Evolutionary conservation across 371 early-diverging fungal genomes (phyloP), one percentile per base, ranked within the genome.

Genomic region (Mycotypha africana): DNA sequence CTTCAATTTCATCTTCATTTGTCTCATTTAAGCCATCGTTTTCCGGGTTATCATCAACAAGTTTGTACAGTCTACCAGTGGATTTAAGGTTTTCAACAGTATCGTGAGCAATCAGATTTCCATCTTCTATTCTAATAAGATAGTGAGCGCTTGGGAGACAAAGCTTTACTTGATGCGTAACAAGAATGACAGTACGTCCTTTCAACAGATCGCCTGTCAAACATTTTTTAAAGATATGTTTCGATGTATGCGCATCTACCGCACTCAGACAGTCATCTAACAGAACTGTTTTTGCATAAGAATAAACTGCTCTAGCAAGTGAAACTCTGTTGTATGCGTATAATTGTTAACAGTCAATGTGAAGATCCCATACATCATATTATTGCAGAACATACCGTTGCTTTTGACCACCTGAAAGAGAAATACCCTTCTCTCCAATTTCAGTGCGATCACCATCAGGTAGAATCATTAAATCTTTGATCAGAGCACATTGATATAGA

Each of bases 341-440:
- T 9, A 35, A 15, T 1, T 35, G 16, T 35, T 2, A 21, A 38
- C 22, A 38, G 1, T 20, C 22, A 30, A 8, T 15, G 31, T 42
- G n/a, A 15, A 11, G 25, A 15, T 42, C 16, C 26, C 31, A 16
- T 17, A 4, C 15, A 24, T 38, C 10, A 21, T 21, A 2, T 20
- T 25, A 16, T 16, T 17, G 50, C 50, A 54, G 83, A 14, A 11
- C 15, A 14, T 33, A 33, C 34, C 34, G 9, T 61, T 89, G 90
- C 65, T 85, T 83, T 65, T 91, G 89, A 4, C 94, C 95, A 39
- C 96, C 95, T 34, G 89, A 88, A 15, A 94, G 69, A 3, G 88
- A 88, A 15, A 93, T 79, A 12, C 93, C 95, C 44, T 84, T 81
- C 65, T 92, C 93, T 33, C 94, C 95, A 52, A 93, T 82, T 67